Percentiles rank a stretch among this genome's conserved stretches.
phyloP scores from a whole-genome alignment of 306 rosid species.

The Heteromeles arbutifolia region DNA sequence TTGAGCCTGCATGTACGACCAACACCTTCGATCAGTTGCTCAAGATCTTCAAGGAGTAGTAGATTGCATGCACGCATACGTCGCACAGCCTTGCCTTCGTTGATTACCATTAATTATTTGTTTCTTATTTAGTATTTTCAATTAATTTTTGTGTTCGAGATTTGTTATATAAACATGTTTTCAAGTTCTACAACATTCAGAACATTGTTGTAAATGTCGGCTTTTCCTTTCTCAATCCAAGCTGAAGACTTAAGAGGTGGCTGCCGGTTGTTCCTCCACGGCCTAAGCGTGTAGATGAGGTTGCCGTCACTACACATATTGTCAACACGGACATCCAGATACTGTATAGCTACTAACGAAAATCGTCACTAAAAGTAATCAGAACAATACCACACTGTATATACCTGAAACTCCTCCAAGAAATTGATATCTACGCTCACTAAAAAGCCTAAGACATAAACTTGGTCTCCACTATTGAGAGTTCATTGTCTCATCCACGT shows the following conservation, averaged over 20 bases:
- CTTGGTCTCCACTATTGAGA: too few species aligned
- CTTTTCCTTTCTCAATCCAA: slow-evolving; percentile 86
- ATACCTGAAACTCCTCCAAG: slow-evolving; percentile 78
- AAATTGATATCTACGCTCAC: slow-evolving; percentile 43
- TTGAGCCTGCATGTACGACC: too few species aligned
- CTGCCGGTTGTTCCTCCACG: slow-evolving; percentile 84
- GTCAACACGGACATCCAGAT: slow-evolving; percentile 18
- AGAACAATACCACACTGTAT: slow-evolving; percentile 17
- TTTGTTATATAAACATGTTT: too few species aligned
- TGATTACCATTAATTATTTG: too few species aligned
- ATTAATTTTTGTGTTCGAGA: too few species aligned
- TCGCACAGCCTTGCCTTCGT: too few species aligned
- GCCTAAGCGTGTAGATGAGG: slow-evolving; percentile 87
- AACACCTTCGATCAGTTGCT: too few species aligned
- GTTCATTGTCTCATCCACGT: too few species aligned
- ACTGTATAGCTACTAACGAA: background rate
- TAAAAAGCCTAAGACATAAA: too few species aligned
- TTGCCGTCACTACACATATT: slow-evolving; percentile 70
- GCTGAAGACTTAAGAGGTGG: slow-evolving; percentile 52
- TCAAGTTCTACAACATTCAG: slow-evolving; percentile 45
- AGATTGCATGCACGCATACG: too few species aligned
- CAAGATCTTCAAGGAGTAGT: too few species aligned
- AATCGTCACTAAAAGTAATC: background rate
- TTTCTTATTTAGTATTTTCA: too few species aligned
- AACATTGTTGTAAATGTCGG: slow-evolving; percentile 75